phyloP scores from a whole-genome alignment of 1,284 basidiomycete species.

The Bondarzewia mesenterica region DNA sequence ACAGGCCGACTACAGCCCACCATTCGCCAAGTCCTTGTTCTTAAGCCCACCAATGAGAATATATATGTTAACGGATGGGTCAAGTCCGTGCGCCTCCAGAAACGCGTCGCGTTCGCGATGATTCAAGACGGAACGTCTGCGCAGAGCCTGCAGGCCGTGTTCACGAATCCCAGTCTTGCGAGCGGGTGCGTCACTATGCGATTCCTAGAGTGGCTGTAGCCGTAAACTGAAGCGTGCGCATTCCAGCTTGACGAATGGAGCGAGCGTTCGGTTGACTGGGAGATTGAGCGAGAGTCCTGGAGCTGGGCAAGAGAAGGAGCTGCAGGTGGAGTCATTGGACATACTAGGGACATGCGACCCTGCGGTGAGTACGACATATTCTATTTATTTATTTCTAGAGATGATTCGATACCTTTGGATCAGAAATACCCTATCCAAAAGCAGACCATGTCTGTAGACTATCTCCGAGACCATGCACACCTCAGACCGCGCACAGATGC shows the following conservation, averaged over 20 bases:
- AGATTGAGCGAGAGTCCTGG: constrained; percentile 60
- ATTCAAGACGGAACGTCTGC: constrained; percentile 75
- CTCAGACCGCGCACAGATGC: constrained; percentile 72
- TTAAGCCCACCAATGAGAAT: constrained; percentile 11
- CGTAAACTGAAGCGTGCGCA: too few species aligned
- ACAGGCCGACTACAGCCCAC: constrained; percentile 30
- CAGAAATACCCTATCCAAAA: constrained; percentile 86
- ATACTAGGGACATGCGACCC: constrained; percentile 73
- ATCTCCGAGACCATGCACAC: constrained; percentile 78
- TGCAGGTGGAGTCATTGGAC: constrained; percentile 58
- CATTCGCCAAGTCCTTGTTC: constrained; percentile 47
- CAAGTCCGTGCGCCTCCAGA: constrained; percentile 77
- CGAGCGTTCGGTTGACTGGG: constrained; percentile 65
- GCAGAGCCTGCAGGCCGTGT: constrained; percentile 71
- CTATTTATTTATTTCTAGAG: background rate
- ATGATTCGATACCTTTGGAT: background rate
- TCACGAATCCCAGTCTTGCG: constrained; percentile 38
- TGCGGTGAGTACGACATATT: constrained; percentile 37
- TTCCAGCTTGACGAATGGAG: constrained; percentile 59
- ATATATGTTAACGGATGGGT: constrained; percentile 68
- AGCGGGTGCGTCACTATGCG: constrained; percentile 32
- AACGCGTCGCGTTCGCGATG: constrained; percentile 79
- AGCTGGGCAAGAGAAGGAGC: constrained; percentile 63
- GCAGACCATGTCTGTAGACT: constrained; percentile 64
- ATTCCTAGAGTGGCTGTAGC: too few species aligned